Evolutionary conservation across 495 filamentous ascomycete genomes (phyloP).

Genomic region (Elasticomyces elasticus): DNA sequence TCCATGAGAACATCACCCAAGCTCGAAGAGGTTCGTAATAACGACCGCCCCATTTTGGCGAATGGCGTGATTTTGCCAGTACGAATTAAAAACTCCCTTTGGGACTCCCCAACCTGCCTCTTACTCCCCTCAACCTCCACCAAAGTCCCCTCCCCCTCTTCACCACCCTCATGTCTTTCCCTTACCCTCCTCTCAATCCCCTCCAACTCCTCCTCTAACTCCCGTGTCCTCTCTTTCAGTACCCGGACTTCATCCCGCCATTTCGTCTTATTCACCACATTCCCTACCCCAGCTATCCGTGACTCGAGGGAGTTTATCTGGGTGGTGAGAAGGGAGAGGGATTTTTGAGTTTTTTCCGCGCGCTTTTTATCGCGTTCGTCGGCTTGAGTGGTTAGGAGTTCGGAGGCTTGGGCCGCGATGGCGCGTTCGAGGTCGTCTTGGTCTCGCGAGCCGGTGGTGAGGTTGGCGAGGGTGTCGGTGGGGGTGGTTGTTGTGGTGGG

Average conservation of each 20-base stretch:
- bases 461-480: slow-evolving; percentile 8
- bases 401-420: slow-evolving; percentile 56
- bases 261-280: slow-evolving; percentile 39
- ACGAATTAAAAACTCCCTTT: slow-evolving; percentile 80
- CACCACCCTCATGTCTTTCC: slow-evolving; percentile 47
- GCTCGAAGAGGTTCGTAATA: slow-evolving; percentile 31
- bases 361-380: slow-evolving; percentile 81
- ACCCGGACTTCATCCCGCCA: slow-evolving; percentile 53
- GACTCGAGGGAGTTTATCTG: slow-evolving; percentile 43
- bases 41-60: slow-evolving; percentile 46
- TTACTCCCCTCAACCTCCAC: slow-evolving; percentile 38
- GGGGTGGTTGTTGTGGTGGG: neutral
- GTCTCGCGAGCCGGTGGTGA: slow-evolving; percentile 55
- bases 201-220: slow-evolving; percentile 55
- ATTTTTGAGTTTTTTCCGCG: slow-evolving; percentile 60
- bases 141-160: slow-evolving; percentile 28
- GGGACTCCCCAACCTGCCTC: slow-evolving; percentile 65
- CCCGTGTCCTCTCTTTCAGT: slow-evolving; percentile 50
- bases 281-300: slow-evolving; percentile 41
- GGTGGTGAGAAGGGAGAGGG: slow-evolving; percentile 46
- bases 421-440: slow-evolving; percentile 60
- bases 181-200: slow-evolving; percentile 74
- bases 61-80: slow-evolving; percentile 98
- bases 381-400: slow-evolving; percentile 66
- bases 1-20: slow-evolving; percentile 58